Evolutionary conservation across 2,329 filamentous ascomycete species (phyloP).

Genomic region (Zarea fungicola): DNA sequence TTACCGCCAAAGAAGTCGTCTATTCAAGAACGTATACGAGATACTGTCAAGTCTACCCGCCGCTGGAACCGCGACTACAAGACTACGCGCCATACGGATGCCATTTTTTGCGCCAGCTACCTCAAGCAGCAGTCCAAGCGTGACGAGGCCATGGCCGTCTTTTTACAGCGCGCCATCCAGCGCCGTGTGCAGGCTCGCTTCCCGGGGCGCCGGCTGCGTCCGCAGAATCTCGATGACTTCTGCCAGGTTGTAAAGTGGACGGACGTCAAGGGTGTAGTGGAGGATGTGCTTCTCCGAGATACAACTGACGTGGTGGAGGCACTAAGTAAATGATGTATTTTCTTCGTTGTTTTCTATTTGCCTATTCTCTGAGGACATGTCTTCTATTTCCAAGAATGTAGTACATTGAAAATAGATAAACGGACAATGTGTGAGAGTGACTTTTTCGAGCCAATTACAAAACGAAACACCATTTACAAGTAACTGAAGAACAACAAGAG

Average conservation of each 20-base stretch:
- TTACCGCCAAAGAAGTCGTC: slow-evolving; percentile 3
- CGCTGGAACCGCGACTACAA: slow-evolving; percentile 36
- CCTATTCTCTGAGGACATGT: no score
- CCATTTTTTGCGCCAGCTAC: slow-evolving; percentile 27
- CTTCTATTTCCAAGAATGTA: no score
- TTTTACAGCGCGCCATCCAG: slow-evolving; percentile 29
- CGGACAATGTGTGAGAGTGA: no score
- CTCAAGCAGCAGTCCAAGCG: slow-evolving; percentile 32
- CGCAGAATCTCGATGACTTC: slow-evolving; percentile 28
- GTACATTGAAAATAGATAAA: no score
- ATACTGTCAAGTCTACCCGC: slow-evolving; percentile 31
- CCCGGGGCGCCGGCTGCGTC: slow-evolving; percentile 11
- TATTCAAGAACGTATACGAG: slow-evolving; percentile 25
- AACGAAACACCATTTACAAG: no score
- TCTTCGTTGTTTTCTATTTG: no score
- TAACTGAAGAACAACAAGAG: no score
- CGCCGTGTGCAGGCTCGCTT: slow-evolving; percentile 18
- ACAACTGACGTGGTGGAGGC: slow-evolving; percentile 16
- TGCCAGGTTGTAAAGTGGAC: slow-evolving; percentile 28
- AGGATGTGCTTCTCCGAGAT: slow-evolving; percentile 25
- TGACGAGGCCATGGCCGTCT: slow-evolving; percentile 28
- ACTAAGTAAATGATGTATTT: no score
- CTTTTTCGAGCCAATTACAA: no score
- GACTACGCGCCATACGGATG: slow-evolving; percentile 29
- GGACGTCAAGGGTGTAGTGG: slow-evolving; percentile 29